These are phyloP conservation scores for Takashimella tepidaria DNA, from an alignment of 1,284 basidiomycete genomes.

Conservation along the genomic window DNA sequence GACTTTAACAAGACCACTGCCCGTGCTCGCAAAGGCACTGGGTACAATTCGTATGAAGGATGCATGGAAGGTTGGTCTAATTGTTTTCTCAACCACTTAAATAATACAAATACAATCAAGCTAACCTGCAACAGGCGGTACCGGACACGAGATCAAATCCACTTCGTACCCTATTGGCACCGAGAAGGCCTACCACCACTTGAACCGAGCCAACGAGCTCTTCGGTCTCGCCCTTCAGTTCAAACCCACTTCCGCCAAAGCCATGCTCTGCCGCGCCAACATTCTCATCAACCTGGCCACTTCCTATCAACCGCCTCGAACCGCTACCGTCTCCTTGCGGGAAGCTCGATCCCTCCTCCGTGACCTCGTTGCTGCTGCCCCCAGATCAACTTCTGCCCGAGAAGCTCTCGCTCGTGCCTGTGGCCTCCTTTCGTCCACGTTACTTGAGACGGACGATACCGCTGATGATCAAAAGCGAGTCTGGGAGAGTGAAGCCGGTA, in stretches of 20 bases:
- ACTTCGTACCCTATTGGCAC: slow-evolving; percentile 32
- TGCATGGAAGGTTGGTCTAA: slow-evolving; percentile 43
- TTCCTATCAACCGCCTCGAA: slow-evolving; percentile 28
- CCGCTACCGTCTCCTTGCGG: slow-evolving; percentile 26
- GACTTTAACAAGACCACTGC: background rate
- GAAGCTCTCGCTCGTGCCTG: slow-evolving; percentile 27
- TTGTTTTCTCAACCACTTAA: background rate
- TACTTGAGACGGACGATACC: slow-evolving; percentile 10
- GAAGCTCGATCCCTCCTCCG: slow-evolving; percentile 26
- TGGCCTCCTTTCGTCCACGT: slow-evolving; percentile 15
- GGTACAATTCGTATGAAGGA: slow-evolving; percentile 28
- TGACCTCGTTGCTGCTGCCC: slow-evolving; percentile 22
- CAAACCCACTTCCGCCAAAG: slow-evolving; percentile 24
- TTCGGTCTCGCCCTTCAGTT: slow-evolving; percentile 30
- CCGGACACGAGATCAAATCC: slow-evolving; percentile 41
- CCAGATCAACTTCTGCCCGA: slow-evolving; percentile 22
- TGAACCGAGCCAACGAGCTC: slow-evolving; percentile 37
- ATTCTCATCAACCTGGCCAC: slow-evolving; percentile 35
- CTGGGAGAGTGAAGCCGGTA: slow-evolving; percentile 34
- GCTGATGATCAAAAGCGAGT: slow-evolving; percentile 25
- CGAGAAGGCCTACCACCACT: slow-evolving; percentile 41
- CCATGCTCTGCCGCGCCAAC: slow-evolving; percentile 34
- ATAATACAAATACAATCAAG: background rate
- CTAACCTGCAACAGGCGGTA: slow-evolving; percentile 23
- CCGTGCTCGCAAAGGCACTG: background rate